A percentile compares a stretch with the other conserved stretches of the same genome.
phyloP scores from a whole-genome alignment of 768 basidiomycete species.

The Amanita fuliginea region DNA sequence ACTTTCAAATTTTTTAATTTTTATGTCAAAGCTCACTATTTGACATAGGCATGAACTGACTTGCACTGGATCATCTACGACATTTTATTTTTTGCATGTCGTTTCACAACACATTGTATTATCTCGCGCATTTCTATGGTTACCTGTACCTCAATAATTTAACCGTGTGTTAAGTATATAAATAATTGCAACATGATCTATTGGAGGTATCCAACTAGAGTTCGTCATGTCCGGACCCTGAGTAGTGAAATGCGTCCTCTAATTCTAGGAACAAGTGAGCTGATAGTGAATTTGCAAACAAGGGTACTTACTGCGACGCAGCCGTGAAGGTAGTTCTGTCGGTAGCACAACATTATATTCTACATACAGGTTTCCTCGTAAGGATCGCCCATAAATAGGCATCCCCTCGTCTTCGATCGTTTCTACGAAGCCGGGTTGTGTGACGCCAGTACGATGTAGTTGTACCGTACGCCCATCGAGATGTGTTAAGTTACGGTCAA shows the following conservation, averaged over 20 bases:
- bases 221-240: slow-evolving; percentile 29
- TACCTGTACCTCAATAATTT: background rate
- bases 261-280: slow-evolving; percentile 31
- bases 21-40: background rate
- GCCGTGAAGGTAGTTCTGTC: slow-evolving; percentile 50
- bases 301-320: slow-evolving; percentile 59
- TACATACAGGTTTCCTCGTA: slow-evolving; percentile 79
- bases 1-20: slow-evolving; percentile 5
- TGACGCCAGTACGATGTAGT: slow-evolving; percentile 66
- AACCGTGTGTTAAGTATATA: slow-evolving; percentile 3
- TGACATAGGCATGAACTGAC: background rate
- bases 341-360: slow-evolving; percentile 94
- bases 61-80: background rate
- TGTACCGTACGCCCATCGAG: slow-evolving; percentile 77
- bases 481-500: slow-evolving; percentile 84
- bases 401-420: slow-evolving; percentile 84
- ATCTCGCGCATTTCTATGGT: background rate
- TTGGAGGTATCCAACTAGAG: slow-evolving; percentile 20
- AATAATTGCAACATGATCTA: slow-evolving; percentile 11
- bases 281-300: background rate
- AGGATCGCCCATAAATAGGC: slow-evolving; percentile 50
- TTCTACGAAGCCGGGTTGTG: slow-evolving; percentile 91
- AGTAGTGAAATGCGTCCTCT: slow-evolving; percentile 37
- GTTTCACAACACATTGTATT: background rate
- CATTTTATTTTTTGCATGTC: background rate